Evolutionary conservation across 208 protist genomes (phyloP), one percentile per base, ranked within the genome.

Genomic region (Vickermania ingenoplastis): DNA sequence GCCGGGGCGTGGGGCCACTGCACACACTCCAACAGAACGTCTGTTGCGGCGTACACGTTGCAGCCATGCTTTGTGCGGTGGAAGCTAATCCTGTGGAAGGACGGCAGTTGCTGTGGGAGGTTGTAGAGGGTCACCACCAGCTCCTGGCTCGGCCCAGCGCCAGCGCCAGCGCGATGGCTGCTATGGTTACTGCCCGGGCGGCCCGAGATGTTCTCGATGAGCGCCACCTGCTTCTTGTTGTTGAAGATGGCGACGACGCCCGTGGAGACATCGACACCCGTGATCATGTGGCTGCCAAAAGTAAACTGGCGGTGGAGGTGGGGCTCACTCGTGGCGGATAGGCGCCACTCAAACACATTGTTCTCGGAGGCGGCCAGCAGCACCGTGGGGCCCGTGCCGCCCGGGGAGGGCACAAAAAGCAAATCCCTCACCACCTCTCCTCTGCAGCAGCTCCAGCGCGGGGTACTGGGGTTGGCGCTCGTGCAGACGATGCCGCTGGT

Each of bases 161-260:
- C 11, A 17, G 17, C 11, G 36, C 36, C n/a, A n/a, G n/a, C n/a
- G n/a, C n/a, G n/a, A n/a, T n/a, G n/a, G n/a, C n/a, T n/a, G n/a
- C n/a, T n/a, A n/a, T n/a, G n/a, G n/a, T n/a, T n/a, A n/a, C n/a
- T n/a, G n/a, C n/a, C n/a, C n/a, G n/a, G n/a, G n/a, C n/a, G n/a
- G n/a, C n/a, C n/a, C n/a, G n/a, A 17, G 36, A 45, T 7, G 36
- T 45, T 45, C 11, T 45, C 65, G 22, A 93, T 73, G 25, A 88
- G 57, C 21, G 73, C 75, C 26, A 86, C 49, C 49, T 71, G 53
- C 26, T 61, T 29, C 0, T 68, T 63, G 27, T 73, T 61, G 65
- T 89, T 87, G 81, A 94, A 94, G 26, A 91, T 68, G 29, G 79
- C 77, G 51, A 94, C 73, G 28, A 68, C 69, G 71, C 82, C 74